phyloP scores from a whole-genome alignment of 2,329 filamentous ascomycete genomes.

The Gaeumannomyces sp. region DNA sequence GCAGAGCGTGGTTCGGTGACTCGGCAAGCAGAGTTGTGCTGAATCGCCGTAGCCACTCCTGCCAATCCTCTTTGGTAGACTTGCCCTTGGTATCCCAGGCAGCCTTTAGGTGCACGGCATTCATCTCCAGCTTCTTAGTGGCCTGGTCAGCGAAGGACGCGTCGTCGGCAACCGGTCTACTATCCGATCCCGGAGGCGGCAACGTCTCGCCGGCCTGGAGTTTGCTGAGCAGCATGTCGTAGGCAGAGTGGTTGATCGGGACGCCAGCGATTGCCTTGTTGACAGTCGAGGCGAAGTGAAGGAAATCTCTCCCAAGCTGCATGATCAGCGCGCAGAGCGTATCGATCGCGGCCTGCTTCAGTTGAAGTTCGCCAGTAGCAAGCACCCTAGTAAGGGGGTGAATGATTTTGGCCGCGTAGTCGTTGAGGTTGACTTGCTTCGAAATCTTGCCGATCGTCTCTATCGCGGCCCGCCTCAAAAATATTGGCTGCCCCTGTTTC shows the following conservation, averaged over 20 bases:
- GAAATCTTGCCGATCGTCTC: constrained; percentile 93
- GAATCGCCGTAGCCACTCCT: constrained; percentile 96
- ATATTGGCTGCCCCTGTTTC: constrained; percentile 71
- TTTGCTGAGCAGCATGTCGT: constrained; percentile 86
- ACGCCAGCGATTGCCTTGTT: constrained; percentile 77
- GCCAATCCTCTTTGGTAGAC: constrained; percentile 97
- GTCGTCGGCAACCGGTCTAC: constrained; percentile 51
- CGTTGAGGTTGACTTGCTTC: constrained; percentile 92
- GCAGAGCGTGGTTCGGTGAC: constrained; percentile 89
- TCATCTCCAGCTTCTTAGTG: constrained; percentile 93
- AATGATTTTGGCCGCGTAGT: constrained; percentile 93
- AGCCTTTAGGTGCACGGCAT: constrained; percentile 92
- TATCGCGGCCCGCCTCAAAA: constrained; percentile 80
- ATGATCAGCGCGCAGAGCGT: constrained; percentile 93
- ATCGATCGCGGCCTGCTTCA: constrained; percentile 81
- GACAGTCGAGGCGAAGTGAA: constrained; percentile 89
- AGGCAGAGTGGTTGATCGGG: constrained; percentile 83
- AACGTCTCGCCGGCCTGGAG: constrained; percentile 89
- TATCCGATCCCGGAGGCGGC: constrained; percentile 77
- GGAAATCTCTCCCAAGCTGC: constrained; percentile 89
- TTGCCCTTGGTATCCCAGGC: constrained; percentile 97
- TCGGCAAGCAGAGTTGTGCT: constrained; percentile 93
- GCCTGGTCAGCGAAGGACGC: constrained; percentile 74
- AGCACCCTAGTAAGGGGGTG: constrained; percentile 85
- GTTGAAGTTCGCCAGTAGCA: constrained; percentile 60